Percentiles rank a stretch among this genome's conserved stretches.
Conservation (phyloP, 306 rosid genomes). For the Benincasa hispida region DNA sequence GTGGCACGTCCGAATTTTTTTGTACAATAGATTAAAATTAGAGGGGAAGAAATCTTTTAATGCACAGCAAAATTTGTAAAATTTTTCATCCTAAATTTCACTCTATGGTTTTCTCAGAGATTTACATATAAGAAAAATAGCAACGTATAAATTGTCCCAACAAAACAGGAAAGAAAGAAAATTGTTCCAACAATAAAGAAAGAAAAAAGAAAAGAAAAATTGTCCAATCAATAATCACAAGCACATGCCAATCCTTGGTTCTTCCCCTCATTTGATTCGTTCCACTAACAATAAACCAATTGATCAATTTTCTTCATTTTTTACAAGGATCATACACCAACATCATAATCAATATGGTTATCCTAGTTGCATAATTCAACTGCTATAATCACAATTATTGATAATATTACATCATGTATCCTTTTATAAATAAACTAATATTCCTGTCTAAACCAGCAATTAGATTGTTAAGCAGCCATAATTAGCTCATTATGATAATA, state of each 20-base stretch:
- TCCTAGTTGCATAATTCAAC: conserved; percentile 10
- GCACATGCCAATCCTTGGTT: conserved; percentile 9
- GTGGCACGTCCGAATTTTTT: background rate
- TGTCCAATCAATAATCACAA: conserved; percentile 1
- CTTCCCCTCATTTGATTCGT: conserved; percentile 12
- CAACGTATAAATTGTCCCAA: background rate
- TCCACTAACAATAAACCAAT: conserved; percentile 5
- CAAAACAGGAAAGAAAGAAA: background rate
- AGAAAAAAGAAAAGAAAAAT: background rate
- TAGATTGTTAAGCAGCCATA: conserved; percentile 3
- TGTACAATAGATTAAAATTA: too few relatives aligned
- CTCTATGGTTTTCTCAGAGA: background rate
- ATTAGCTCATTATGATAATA: conserved; percentile 10
- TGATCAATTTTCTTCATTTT: background rate
- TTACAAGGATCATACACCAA: background rate
- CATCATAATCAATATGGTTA: conserved; percentile 13
- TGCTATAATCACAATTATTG: conserved; percentile 3
- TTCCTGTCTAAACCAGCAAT: background rate
- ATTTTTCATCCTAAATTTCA: background rate
- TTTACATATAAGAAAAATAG: background rate
- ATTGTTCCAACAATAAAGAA: too few relatives aligned
- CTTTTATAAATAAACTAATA: conserved; percentile 1
- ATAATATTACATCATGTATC: conserved; percentile 4
- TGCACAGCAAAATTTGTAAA: background rate
- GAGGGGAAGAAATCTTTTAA: background rate